Evolutionary conservation across 805 yeast species (phyloP).

Genomic region (Myxozyma melibiosi): DNA sequence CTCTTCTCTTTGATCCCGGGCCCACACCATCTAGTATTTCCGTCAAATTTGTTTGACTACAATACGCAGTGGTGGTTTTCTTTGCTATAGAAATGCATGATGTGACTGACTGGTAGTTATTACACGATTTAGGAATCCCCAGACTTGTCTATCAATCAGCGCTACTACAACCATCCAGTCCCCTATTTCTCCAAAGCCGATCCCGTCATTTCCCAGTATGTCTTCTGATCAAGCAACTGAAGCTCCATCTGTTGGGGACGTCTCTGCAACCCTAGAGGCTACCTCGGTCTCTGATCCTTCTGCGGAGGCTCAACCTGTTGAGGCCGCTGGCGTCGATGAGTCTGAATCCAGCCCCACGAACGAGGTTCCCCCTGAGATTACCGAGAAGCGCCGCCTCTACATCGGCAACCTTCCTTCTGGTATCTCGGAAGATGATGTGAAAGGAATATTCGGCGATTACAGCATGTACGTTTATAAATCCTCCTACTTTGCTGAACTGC

Average conservation of each 20-base stretch:
- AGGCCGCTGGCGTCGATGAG: not conserved
- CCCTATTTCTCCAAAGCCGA: not conserved
- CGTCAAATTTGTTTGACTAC: not conserved
- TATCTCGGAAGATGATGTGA: slow-evolving; percentile 57
- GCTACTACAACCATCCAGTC: too few relatives aligned
- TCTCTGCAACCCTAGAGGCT: slow-evolving; percentile 12
- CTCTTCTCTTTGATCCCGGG: not conserved
- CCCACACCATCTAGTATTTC: not conserved
- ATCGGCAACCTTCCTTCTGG: slow-evolving; percentile 57
- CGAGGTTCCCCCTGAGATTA: slow-evolving; percentile 26
- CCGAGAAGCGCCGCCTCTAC: slow-evolving; percentile 47
- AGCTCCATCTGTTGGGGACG: slow-evolving; percentile 10
- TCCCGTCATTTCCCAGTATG: not conserved
- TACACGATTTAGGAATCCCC: too few relatives aligned
- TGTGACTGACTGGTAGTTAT: too few relatives aligned
- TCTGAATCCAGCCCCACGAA: slow-evolving; percentile 2
- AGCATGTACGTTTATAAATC: slow-evolving; percentile 48
- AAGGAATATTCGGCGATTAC: slow-evolving; percentile 48
- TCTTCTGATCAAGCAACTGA: slow-evolving; percentile 9
- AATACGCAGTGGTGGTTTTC: not conserved
- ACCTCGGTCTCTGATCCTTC: slow-evolving; percentile 19
- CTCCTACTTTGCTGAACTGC: too few relatives aligned
- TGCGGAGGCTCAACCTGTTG: slow-evolving; percentile 11
- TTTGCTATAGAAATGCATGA: too few relatives aligned
- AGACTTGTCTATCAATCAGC: too few relatives aligned